These are phyloP conservation scores for Pseudomonodictys pantanalensis DNA, from an alignment of 495 filamentous ascomycete species.

Conservation along the genomic window DNA sequence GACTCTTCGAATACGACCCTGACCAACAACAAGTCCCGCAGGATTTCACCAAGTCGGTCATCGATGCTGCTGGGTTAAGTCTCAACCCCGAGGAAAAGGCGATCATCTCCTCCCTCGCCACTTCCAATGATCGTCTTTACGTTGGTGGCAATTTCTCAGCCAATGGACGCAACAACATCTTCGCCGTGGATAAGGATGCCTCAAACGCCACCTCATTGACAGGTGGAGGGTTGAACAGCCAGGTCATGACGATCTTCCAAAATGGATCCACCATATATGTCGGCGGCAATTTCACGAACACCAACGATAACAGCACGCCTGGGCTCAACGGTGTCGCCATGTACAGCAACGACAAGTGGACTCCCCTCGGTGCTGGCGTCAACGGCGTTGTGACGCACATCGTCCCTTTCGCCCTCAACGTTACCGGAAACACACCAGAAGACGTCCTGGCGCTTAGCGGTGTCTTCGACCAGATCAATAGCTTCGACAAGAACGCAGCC, in stretches of 20 bases:
- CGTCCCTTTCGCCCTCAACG: slow-evolving; percentile 74
- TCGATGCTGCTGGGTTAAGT: slow-evolving; percentile 68
- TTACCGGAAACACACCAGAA: slow-evolving; percentile 67
- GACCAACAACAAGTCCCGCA: slow-evolving; percentile 55
- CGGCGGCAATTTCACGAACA: slow-evolving; percentile 81
- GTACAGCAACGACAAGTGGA: slow-evolving; percentile 75
- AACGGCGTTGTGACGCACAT: slow-evolving; percentile 73
- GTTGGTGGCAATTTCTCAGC: slow-evolving; percentile 84
- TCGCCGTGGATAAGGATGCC: slow-evolving; percentile 66
- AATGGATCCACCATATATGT: slow-evolving; percentile 69
- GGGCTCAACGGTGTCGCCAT: slow-evolving; percentile 71
- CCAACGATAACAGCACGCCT: slow-evolving; percentile 54
- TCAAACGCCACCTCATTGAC: slow-evolving; percentile 48
- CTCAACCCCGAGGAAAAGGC: slow-evolving; percentile 57
- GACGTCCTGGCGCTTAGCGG: slow-evolving; percentile 76
- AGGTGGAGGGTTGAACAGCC: slow-evolving; percentile 76
- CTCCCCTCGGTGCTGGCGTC: slow-evolving; percentile 77
- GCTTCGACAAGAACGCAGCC: slow-evolving; percentile 60
- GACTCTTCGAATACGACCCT: slow-evolving; percentile 86
- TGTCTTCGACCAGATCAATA: slow-evolving; percentile 67
- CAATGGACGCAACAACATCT: slow-evolving; percentile 64
- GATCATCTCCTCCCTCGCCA: slow-evolving; percentile 60
- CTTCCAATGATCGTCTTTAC: slow-evolving; percentile 60
- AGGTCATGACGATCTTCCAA: slow-evolving; percentile 66
- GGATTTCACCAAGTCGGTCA: slow-evolving; percentile 66